These are phyloP conservation scores for Adansonia digitata DNA, from an alignment of 345 rosid genomes.

Conservation along the genomic window DNA sequence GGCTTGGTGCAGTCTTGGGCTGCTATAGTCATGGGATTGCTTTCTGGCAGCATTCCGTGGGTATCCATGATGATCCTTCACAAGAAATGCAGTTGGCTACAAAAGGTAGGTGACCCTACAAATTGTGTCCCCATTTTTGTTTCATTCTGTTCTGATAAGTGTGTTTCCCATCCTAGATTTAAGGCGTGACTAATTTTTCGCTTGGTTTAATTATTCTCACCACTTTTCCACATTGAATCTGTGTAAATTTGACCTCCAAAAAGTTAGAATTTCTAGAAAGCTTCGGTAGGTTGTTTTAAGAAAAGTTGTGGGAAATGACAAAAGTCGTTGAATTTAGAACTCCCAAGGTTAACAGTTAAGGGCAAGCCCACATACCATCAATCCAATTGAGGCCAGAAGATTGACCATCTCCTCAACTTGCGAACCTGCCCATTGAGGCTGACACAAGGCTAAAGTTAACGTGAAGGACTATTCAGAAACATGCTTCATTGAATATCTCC, in stretches of 20 bases:
- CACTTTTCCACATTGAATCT: neutral
- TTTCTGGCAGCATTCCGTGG: conserved; percentile 89
- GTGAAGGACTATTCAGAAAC: too few species aligned
- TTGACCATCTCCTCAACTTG: too few species aligned
- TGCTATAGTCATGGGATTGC: conserved; percentile 67
- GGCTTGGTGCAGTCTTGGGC: conserved; percentile 94
- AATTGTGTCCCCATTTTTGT: neutral
- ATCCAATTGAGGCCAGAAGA: too few species aligned
- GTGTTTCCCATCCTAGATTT: neutral
- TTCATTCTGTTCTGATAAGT: neutral
- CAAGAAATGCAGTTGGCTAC: conserved; percentile 59
- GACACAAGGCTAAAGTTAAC: too few species aligned
- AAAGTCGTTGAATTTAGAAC: too few species aligned
- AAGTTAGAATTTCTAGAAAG: neutral
- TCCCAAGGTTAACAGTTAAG: too few species aligned
- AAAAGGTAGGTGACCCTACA: conserved; percentile 36
- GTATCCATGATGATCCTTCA: conserved; percentile 94
- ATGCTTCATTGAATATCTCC: too few species aligned
- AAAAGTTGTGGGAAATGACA: neutral
- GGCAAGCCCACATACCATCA: too few species aligned
- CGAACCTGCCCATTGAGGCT: too few species aligned
- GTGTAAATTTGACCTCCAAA: too few species aligned
- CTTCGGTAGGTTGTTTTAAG: neutral
- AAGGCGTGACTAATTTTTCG: too few species aligned
- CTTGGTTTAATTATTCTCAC: neutral